Base-by-base conservation (phyloP, 345 rosid genomes). In the Leavenworthia alabamica region DNA sequence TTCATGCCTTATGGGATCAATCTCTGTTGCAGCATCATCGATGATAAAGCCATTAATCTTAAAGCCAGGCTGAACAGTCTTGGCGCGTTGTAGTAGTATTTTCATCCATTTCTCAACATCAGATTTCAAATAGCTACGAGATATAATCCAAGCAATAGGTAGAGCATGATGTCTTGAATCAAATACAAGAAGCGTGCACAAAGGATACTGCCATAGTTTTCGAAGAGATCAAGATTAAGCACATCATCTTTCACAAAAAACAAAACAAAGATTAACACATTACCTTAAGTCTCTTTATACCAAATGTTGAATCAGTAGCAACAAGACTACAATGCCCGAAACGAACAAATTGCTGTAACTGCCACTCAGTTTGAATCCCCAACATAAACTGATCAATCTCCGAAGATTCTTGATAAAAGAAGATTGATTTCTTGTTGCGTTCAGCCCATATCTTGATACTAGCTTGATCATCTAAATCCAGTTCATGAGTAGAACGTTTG, bases 321-420 rank as follows among this genome's bases (percentile, higher is more conserved):
- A 93, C 48, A 19, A 87, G 84, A 79, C 86, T 80, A 52, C 72
- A 78, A 77, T 85, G 97, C 13, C 99, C 97, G 66, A 89, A 93
- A 5, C 95, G 85, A 22, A 85, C 76, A 77, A 93, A 76, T 57
- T 87, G 97, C 72, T 89, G 89, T 87, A 93, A 70, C 78, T 87
- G 94, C 95, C 96, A 89, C 72, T 93, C 96, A 3, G 96, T 89
- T 72, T 93, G 99, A 67, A 93, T 83, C 31, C 99, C 99, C 13
- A 93, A 79, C 72, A 93, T 76, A 54, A 85, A 93, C 64, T 94
- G 75, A 62, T 81, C 86, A 0, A 76, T 64, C 57, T 87, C 94
- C 5, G 95, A 87, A 52, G 85, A 43, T 52, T 89, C 94, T 65
- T 89, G 97, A 77, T 85, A 85, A 73, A 81, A 81, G 74, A 93